phyloP scores from a whole-genome alignment of 495 filamentous ascomycete genomes.

The Tetracladium setigerum region DNA sequence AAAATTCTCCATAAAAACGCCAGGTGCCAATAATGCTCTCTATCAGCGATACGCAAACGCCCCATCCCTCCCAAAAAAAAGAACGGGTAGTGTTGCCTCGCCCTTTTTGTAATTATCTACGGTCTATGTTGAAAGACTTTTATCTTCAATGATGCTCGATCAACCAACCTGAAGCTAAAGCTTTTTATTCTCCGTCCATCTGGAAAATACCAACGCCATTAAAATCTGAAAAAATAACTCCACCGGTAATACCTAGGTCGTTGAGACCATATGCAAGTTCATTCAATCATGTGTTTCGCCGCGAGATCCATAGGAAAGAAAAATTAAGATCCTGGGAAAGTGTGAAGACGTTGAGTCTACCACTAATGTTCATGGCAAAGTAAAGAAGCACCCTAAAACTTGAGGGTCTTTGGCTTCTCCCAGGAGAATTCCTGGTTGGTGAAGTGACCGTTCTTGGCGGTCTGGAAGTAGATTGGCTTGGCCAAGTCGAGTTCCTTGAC shows the following conservation, averaged over 20 bases:
- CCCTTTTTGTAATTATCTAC: conserved; percentile 16
- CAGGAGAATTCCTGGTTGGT: conserved; percentile 96
- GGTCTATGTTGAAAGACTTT: conserved; percentile 30
- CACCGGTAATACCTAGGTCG: conserved; percentile 17
- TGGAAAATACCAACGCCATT: conserved; percentile 1
- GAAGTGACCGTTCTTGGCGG: conserved; percentile 99
- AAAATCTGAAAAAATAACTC: conserved; percentile 12
- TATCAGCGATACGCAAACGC: conserved; percentile 14
- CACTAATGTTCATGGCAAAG: conserved; percentile 25
- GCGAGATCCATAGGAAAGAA: conserved; percentile 24
- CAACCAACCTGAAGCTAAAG: conserved; percentile 9
- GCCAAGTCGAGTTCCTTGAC: conserved; percentile 93
- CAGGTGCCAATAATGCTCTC: conserved; percentile 22
- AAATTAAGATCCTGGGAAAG: conserved; percentile 17
- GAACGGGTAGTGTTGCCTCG: background rate
- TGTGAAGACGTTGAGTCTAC: conserved; percentile 37
- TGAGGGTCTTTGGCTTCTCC: conserved; percentile 95
- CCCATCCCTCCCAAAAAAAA: conserved; percentile 1
- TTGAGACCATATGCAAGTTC: conserved; percentile 23
- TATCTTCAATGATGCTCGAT: conserved; percentile 10
- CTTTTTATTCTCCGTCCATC: conserved; percentile 2
- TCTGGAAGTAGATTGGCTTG: conserved; percentile 96
- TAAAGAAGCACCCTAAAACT: conserved; percentile 54
- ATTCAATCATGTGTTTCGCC: conserved; percentile 20
- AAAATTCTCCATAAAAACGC: conserved; percentile 24